Conservation (phyloP, 164 flowering plant genomes). For the Aristolochia contorta region DNA sequence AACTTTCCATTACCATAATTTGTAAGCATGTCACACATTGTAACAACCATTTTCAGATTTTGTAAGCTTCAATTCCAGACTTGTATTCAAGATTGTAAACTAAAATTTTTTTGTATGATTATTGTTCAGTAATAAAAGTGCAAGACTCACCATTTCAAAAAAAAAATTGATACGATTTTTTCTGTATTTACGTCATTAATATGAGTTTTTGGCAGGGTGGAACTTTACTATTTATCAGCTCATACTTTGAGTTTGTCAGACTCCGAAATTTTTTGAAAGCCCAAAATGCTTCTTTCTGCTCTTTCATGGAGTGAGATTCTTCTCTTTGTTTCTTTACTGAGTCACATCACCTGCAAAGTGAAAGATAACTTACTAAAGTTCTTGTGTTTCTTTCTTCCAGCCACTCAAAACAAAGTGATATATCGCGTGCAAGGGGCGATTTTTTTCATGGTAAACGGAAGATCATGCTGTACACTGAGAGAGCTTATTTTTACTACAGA, state of each 20-base stretch:
- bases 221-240: constrained; percentile 68
- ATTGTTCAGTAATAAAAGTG: too few species aligned
- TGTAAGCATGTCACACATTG: too few species aligned
- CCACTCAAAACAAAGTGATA: constrained; percentile 62
- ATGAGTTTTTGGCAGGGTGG: constrained; percentile 55
- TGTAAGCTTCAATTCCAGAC: too few species aligned
- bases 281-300: constrained; percentile 74
- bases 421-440: constrained; percentile 75
- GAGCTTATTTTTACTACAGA: constrained; percentile 86
- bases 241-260: constrained; percentile 78
- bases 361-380: neutral
- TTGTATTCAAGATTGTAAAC: too few species aligned
- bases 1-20: too few species aligned
- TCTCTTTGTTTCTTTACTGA: neutral
- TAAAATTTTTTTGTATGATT: too few species aligned
- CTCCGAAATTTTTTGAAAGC: constrained; percentile 71
- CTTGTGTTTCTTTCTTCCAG: constrained; percentile 20
- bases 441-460: constrained; percentile 64
- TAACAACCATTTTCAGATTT: too few species aligned
- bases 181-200: neutral
- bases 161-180: too few species aligned
- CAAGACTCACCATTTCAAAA: too few species aligned
- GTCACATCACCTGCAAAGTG: neutral
- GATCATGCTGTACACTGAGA: constrained; percentile 87
- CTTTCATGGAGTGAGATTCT: constrained; percentile 72